Base-by-base conservation (phyloP, 2,329 filamentous ascomycete species). In the Fonsecaea erecta region DNA sequence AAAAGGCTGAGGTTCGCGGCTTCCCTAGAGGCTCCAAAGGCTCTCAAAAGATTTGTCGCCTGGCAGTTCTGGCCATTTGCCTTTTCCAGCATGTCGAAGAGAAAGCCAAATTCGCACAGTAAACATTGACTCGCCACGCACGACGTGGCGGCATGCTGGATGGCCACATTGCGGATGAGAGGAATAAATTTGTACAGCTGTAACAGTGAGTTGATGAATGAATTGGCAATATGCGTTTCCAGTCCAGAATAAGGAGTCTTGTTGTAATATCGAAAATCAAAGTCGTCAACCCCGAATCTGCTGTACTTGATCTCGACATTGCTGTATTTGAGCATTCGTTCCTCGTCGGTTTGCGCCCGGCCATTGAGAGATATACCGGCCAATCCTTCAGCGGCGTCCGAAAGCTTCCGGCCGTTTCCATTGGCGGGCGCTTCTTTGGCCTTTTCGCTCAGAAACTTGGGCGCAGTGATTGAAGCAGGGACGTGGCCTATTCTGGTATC, bases 221-320 rank as follows among this genome's bases (percentile, higher is more conserved):
- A 97, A 75, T 99, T 98, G 48, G 93, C 87, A 66, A 99, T 97
- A 75, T 99, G 94, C 52, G 92, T 99, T 76, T 99, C 94, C 43
- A 99, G 82, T 0, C 95, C 95, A 9, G 95, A 97, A 74, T 92
- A 97, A 26, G 82, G 84, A 1, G 96, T 98, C 75, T 91, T 93
- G 78, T 99, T 99, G 82, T 96, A 99, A 77, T 92, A 98, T 88
- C 90, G 90, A 78, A 99, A 99, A 77, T 99, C 95, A 76, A 99
- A 99, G 77, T 99, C 96, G 73, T 98, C 94, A n/a, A 99, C 93
- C 21, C 95, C 95, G 77, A 97, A 99, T 75, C 93, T 96, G 83
- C 94, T 97, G 81, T 98, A 99, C 76, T 97, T 97, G 80, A 99
- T 99, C 77, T 98, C 94, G 11, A 97, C 91, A 73, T 93, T 93